phyloP scores from a whole-genome alignment of 2,329 filamentous ascomycete genomes.

The Blastomyces percursus region DNA sequence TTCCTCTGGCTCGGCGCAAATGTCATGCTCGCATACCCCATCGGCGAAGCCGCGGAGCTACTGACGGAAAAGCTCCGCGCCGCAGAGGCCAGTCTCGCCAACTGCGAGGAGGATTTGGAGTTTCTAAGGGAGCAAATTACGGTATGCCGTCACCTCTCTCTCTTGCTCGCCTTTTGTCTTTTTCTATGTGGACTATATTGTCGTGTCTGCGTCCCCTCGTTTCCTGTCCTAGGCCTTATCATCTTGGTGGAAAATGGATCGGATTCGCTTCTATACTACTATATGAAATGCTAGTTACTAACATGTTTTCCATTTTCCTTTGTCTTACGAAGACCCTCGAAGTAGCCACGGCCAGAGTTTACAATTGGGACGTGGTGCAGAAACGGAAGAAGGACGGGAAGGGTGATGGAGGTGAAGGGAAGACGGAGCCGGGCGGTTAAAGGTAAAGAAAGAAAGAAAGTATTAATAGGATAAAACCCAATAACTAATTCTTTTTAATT shows the following conservation, averaged over 20 bases:
- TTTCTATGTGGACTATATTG: background rate
- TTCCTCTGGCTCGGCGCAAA: conserved; percentile 98
- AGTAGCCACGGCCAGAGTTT: conserved; percentile 91
- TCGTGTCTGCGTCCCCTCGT: background rate
- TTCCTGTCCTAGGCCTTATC: background rate
- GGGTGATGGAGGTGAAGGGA: conserved; percentile 3
- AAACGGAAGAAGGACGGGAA: conserved; percentile 61
- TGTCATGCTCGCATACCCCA: conserved; percentile 91
- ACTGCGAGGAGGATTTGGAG: conserved; percentile 92
- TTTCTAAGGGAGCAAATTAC: conserved; percentile 96
- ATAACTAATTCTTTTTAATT: background rate
- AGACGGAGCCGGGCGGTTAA: background rate
- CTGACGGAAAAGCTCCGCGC: conserved; percentile 65
- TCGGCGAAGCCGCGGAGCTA: conserved; percentile 73
- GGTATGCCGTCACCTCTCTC: conserved; percentile 52
- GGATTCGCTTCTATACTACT: background rate
- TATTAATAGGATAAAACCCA: background rate
- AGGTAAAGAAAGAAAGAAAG: background rate
- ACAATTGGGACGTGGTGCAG: conserved; percentile 98
- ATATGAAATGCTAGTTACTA: conserved; percentile 15
- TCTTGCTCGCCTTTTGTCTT: conserved; percentile 3
- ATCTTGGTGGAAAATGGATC: background rate
- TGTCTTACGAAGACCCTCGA: conserved; percentile 65
- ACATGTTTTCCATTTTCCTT: conserved; percentile 11
- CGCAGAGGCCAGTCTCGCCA: conserved; percentile 67